Conservation (phyloP, 345 rosid species). For the Gynandropsis gynandra region DNA sequence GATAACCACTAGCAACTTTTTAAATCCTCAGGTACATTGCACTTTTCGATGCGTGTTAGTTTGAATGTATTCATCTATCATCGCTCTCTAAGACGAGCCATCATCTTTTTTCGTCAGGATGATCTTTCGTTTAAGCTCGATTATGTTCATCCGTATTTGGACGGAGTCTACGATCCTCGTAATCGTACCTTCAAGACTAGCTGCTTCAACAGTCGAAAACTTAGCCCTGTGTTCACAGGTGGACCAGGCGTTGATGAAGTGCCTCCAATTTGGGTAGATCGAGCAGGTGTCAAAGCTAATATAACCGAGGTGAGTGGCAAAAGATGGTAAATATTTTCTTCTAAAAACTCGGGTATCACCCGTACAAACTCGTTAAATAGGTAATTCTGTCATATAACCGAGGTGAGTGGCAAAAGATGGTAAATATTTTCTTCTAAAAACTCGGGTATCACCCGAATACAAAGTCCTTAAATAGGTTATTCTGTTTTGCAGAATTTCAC, state of each 20-base stretch:
- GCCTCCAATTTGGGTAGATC: conserved; percentile 98
- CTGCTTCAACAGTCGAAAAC: conserved; percentile 91
- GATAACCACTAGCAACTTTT: conserved; percentile 91
- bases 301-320: conserved; percentile 71
- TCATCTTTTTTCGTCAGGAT: conserved; percentile 42
- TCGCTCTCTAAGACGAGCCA: neutral
- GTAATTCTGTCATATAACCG: no score
- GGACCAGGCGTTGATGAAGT: conserved; percentile 99
- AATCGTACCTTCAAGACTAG: conserved; percentile 84
- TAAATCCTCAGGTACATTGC: conserved; percentile 69
- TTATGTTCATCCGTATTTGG: conserved; percentile 93
- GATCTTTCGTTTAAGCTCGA: conserved; percentile 98
- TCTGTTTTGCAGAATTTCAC: conserved; percentile 68
- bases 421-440: neutral
- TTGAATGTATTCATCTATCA: neutral
- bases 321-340: neutral
- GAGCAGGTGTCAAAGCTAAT: conserved; percentile 90
- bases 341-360: neutral
- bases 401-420: conserved; percentile 41
- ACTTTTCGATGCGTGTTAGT: neutral
- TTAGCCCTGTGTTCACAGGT: conserved; percentile 97
- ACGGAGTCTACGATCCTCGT: conserved; percentile 68
- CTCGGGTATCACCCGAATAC: neutral
- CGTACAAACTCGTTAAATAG: no score
- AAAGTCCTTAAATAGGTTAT: no score